Percentiles rank a stretch among this genome's conserved stretches.
These are phyloP conservation scores for Podaxis rugospora DNA, from an alignment of 768 basidiomycete species.

Conservation along the genomic window DNA sequence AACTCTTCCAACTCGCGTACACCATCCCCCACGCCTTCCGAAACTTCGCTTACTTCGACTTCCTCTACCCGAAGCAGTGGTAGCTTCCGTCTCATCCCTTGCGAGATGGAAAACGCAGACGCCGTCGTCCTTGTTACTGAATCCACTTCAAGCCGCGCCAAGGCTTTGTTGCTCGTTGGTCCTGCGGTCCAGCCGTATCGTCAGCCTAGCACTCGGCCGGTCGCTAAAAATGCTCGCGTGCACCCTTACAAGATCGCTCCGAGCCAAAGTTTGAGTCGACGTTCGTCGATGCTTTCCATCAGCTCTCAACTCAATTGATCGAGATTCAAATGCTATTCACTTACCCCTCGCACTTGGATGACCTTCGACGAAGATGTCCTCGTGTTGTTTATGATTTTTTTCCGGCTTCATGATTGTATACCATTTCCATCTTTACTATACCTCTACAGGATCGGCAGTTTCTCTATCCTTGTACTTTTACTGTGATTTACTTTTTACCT, in stretches of 20 bases:
- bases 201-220: conserved; percentile 27
- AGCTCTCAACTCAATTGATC: background rate
- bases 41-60: conserved; percentile 11
- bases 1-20: conserved; percentile 12
- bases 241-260: conserved; percentile 42
- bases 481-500: background rate
- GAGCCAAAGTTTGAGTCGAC: conserved; percentile 2
- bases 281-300: conserved; percentile 5
- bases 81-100: conserved; percentile 42
- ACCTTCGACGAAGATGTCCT: background rate
- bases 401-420: background rate
- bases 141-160: conserved; percentile 15
- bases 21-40: conserved; percentile 18
- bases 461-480: background rate
- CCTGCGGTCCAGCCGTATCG: conserved; percentile 43
- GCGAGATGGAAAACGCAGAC: conserved; percentile 48
- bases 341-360: background rate
- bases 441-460: background rate
- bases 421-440: background rate
- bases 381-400: too few relatives aligned
- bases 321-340: background rate
- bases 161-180: conserved; percentile 46
- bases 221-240: conserved; percentile 44
- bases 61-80: conserved; percentile 12
- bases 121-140: conserved; percentile 45